Conservation (phyloP, 169 alveolate species). For the Theileria orientalis region DNA sequence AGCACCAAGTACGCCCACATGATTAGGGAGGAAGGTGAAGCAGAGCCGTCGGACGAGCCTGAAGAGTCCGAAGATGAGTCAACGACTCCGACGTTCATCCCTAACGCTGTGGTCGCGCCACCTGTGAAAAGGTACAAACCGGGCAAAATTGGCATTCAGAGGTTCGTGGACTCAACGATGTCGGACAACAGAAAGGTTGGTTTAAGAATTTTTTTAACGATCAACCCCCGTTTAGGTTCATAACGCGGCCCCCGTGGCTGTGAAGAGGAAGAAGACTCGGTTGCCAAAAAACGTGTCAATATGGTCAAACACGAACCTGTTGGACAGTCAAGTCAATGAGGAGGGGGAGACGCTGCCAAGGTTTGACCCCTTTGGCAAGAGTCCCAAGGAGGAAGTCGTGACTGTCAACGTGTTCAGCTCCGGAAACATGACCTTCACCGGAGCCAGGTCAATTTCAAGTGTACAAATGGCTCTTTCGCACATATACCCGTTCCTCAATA, state of each 20-base stretch:
- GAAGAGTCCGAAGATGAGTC: slow-evolving; percentile 8
- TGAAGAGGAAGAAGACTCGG: not conserved
- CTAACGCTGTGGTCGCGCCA: not conserved
- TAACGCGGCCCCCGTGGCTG: slow-evolving; percentile 2
- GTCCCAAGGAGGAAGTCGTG: slow-evolving; percentile 67
- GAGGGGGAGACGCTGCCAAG: not conserved
- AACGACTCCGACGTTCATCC: slow-evolving; percentile 6
- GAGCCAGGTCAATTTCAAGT: slow-evolving; percentile 68
- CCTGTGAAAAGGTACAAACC: not conserved
- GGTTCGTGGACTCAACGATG: slow-evolving; percentile 30
- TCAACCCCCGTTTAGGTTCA: not conserved
- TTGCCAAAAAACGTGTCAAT: not conserved
- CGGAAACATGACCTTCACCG: slow-evolving; percentile 77
- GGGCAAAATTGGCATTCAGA: slow-evolving; percentile 9
- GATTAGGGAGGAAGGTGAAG: not conserved
- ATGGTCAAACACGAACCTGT: not conserved
- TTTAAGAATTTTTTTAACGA: too few species aligned
- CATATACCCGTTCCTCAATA: slow-evolving; percentile 43
- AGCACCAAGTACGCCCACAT: not conserved
- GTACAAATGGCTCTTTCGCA: slow-evolving; percentile 46
- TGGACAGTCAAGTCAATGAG: not conserved
- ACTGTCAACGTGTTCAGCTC: slow-evolving; percentile 71
- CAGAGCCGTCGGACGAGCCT: not conserved
- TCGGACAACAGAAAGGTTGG: slow-evolving; percentile 47
- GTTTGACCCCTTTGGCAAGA: not conserved